Percentiles rank a stretch among this genome's conserved stretches.
These are phyloP conservation scores for Entamoeba histolytica DNA, from an alignment of 208 protist species.

Conservation along the genomic window DNA sequence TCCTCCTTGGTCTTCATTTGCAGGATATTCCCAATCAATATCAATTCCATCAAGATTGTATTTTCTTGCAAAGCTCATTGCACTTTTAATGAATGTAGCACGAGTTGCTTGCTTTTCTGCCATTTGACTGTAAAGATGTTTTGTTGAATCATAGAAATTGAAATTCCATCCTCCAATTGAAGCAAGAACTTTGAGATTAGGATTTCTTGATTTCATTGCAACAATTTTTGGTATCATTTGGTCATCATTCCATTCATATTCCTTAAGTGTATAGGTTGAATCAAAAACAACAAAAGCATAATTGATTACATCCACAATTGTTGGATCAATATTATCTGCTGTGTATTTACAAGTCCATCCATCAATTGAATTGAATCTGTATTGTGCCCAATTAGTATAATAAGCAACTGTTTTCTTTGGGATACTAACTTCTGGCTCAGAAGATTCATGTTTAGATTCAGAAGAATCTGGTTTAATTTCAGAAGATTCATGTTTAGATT, in stretches of 20 bases:
- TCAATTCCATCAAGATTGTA: background rate
- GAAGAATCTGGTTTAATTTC: background rate
- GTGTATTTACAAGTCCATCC: background rate
- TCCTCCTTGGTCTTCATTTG: background rate
- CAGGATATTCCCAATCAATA: background rate
- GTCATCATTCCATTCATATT: background rate
- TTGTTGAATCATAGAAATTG: background rate
- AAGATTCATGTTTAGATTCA: background rate
- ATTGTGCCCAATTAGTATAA: background rate
- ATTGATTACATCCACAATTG: background rate
- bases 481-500: background rate
- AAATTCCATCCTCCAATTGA: background rate
- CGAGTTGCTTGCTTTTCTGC: background rate
- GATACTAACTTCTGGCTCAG: background rate
- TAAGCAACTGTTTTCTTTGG: background rate
- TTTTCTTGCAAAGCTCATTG: background rate
- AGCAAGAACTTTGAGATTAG: background rate
- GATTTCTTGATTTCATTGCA: background rate
- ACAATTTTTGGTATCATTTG: background rate
- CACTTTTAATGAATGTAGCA: background rate
- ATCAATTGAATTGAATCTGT: background rate
- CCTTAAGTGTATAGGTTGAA: background rate
- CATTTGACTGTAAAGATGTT: background rate
- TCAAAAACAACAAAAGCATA: background rate
- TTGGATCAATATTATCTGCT: background rate